A percentile compares a stretch with the other conserved stretches of the same genome.
These are phyloP conservation scores for Sungouiella blattae DNA, from an alignment of 805 yeast genomes.

Conservation along the genomic window DNA sequence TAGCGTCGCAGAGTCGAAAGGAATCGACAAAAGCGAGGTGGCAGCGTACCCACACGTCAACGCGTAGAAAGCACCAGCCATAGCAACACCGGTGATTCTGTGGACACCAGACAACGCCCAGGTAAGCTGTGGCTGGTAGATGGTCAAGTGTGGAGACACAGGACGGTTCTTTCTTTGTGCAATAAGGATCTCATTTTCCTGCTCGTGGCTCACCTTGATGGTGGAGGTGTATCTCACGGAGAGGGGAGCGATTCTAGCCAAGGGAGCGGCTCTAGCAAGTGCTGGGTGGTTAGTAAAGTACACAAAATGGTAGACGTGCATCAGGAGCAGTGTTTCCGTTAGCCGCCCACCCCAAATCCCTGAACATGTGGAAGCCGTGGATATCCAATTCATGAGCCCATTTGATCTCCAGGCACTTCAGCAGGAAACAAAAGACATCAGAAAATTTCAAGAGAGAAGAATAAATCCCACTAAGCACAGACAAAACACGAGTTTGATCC, in stretches of 20 bases:
- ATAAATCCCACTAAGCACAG: too few species aligned
- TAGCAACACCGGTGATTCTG: conserved; percentile 81
- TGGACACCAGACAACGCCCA: conserved; percentile 77
- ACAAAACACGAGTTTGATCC: too few species aligned
- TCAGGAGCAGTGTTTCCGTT: too few species aligned
- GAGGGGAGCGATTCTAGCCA: conserved; percentile 8
- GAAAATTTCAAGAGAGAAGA: too few species aligned
- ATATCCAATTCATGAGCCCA: too few species aligned
- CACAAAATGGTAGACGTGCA: too few species aligned
- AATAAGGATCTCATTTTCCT: conserved; percentile 66
- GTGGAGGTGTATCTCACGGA: conserved; percentile 26
- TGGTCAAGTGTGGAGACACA: conserved; percentile 81
- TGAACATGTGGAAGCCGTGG: too few species aligned
- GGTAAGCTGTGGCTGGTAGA: conserved; percentile 89
- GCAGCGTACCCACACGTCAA: conserved; percentile 74
- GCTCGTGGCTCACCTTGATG: conserved; percentile 50
- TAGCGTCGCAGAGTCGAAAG: conserved; percentile 53
- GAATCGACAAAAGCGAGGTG: conserved; percentile 52
- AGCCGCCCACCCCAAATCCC: too few species aligned
- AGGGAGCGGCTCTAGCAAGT: conserved; percentile 5
- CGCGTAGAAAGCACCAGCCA: conserved; percentile 77
- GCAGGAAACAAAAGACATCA: too few species aligned
- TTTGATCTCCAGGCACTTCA: too few species aligned
- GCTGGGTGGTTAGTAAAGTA: conserved; percentile 6
- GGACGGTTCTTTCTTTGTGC: conserved; percentile 89